Conservation (phyloP, 1,284 basidiomycete species). For the Exobasidium cylindrosporum region DNA sequence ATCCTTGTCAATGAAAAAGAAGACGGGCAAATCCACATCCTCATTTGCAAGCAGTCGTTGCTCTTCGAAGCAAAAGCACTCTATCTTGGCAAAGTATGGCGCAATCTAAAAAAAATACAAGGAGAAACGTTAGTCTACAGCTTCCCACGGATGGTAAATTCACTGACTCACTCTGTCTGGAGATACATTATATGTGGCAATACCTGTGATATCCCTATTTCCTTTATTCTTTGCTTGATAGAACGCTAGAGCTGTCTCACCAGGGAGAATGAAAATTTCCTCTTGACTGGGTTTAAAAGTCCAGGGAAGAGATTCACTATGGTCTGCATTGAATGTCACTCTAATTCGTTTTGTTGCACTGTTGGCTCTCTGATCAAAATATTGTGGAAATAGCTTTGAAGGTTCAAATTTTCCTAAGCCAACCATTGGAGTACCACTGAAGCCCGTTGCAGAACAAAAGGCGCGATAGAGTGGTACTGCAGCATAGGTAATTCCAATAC, state of each 20-base stretch:
- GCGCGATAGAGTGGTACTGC: conserved; percentile 95
- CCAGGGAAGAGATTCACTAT: conserved; percentile 86
- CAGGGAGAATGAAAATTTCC: conserved; percentile 84
- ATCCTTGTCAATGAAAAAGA: conserved; percentile 98
- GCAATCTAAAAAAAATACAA: too few species aligned
- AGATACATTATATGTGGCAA: conserved; percentile 97
- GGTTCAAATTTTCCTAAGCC: conserved; percentile 43
- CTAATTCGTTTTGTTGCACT: conserved; percentile 64
- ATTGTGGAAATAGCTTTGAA: conserved; percentile 35
- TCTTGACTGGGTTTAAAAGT: conserved; percentile 85
- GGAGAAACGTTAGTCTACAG: too few species aligned
- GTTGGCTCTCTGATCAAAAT: conserved; percentile 53
- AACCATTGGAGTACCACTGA: conserved; percentile 88
- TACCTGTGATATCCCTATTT: conserved; percentile 87
- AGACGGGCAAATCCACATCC: conserved; percentile 94
- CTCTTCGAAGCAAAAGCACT: conserved; percentile 99
- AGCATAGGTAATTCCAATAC: conserved; percentile 84
- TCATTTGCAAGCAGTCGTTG: conserved; percentile 91
- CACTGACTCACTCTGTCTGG: conserved; percentile 72
- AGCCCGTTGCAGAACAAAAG: conserved; percentile 96
- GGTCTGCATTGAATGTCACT: conserved; percentile 92
- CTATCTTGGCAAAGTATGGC: conserved; percentile 98
- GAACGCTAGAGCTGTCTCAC: conserved; percentile 94
- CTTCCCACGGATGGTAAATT: background rate
- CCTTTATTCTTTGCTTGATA: conserved; percentile 89